phyloP scores from a whole-genome alignment of 2,329 filamentous ascomycete species.

The Colletotrichum sidae region DNA sequence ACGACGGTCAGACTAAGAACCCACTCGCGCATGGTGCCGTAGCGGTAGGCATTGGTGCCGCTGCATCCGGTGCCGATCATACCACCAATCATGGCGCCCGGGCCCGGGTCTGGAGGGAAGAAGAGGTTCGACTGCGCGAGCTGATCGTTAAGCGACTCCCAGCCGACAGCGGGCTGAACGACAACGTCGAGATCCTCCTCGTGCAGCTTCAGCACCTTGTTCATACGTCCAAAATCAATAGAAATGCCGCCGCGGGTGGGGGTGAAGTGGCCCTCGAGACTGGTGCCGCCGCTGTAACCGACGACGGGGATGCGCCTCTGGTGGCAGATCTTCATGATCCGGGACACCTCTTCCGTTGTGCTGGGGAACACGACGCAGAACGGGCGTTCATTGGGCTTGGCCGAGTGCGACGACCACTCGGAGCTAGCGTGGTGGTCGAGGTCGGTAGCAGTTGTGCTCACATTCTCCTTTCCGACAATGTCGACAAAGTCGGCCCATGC shows the following conservation, averaged over 20 bases:
- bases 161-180: constrained; percentile 85
- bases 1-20: constrained; percentile 89
- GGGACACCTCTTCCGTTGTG: constrained; percentile 85
- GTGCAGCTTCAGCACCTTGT: constrained; percentile 81
- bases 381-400: constrained; percentile 60
- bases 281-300: constrained; percentile 88
- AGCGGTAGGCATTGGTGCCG: constrained; percentile 91
- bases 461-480: constrained; percentile 73
- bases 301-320: constrained; percentile 84
- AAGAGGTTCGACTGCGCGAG: constrained; percentile 81
- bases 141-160: constrained; percentile 86
- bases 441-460: constrained; percentile 69
- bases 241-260: constrained; percentile 86
- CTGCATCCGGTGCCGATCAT: constrained; percentile 81
- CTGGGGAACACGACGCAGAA: constrained; percentile 82
- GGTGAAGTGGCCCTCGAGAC: constrained; percentile 88
- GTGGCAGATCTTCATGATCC: constrained; percentile 91
- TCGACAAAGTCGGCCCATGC: constrained; percentile 77
- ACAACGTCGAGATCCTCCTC: constrained; percentile 81
- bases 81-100: constrained; percentile 91
- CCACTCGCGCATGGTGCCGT: constrained; percentile 96
- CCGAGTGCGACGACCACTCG: constrained; percentile 71
- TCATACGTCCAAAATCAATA: constrained; percentile 88
- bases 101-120: constrained; percentile 92
- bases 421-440: constrained; percentile 69